phyloP scores from a whole-genome alignment of 73 alveolate species.

The Paramecium tetraurelia region DNA sequence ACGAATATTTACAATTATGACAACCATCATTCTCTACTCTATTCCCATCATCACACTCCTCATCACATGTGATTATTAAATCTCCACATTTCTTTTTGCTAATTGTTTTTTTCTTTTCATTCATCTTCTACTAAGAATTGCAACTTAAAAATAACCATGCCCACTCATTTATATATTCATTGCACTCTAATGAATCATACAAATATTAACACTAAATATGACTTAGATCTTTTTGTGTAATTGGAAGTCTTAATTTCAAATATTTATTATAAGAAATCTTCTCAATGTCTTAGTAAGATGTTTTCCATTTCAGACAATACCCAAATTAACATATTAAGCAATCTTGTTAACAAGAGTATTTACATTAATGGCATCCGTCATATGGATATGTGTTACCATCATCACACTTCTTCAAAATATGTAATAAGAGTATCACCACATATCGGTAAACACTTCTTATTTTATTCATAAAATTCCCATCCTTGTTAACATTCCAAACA shows the following conservation, averaged over 20 bases:
- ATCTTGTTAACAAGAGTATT: not conserved
- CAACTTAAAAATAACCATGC: not conserved
- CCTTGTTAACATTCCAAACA: not conserved
- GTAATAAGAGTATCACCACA: not conserved
- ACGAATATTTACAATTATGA: not conserved
- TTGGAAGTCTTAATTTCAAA: not conserved
- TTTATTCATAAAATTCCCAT: not conserved
- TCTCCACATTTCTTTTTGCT: not conserved
- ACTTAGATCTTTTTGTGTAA: too few relatives aligned
- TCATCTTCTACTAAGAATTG: not conserved
- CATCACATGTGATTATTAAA: not conserved
- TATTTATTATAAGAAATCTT: not conserved
- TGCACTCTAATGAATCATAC: not conserved
- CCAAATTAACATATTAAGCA: not conserved
- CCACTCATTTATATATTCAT: too few relatives aligned
- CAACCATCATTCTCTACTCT: not conserved
- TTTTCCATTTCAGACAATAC: not conserved
- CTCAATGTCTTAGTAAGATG: not conserved
- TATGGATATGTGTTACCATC: too few relatives aligned
- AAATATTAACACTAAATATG: not conserved
- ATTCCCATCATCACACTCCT: not conserved
- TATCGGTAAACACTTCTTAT: not conserved
- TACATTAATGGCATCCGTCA: not conserved
- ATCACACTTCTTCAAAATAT: not conserved
- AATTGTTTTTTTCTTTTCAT: not conserved